Conservation (phyloP, 2,329 filamentous ascomycete species). For the Apiospora aurea region DNA sequence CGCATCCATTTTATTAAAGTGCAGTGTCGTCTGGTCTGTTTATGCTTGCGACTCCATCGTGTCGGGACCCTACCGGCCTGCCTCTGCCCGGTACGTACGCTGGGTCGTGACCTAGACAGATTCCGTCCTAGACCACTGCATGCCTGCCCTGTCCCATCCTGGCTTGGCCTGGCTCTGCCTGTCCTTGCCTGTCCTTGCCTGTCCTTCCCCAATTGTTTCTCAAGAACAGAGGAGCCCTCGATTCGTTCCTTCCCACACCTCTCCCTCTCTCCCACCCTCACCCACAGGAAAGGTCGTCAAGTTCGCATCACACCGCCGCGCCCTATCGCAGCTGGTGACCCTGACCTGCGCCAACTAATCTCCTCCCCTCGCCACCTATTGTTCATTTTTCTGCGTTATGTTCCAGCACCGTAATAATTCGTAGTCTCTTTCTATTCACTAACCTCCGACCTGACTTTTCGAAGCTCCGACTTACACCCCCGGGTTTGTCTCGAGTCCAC, state of each 20-base stretch:
- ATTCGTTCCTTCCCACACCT: constrained; percentile 12
- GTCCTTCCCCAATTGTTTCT: constrained; percentile 14
- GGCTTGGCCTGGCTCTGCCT: too few relatives aligned
- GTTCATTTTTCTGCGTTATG: constrained; percentile 18
- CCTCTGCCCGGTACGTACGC: not conserved
- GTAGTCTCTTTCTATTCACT: constrained; percentile 17
- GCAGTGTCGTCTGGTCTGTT: not conserved
- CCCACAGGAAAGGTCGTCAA: constrained; percentile 20
- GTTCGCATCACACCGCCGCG: constrained; percentile 18
- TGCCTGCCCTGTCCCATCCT: not conserved
- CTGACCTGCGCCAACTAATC: constrained; percentile 15
- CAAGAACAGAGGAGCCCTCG: constrained; percentile 14
- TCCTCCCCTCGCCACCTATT: not conserved
- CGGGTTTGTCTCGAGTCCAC: not conserved
- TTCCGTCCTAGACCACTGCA: constrained; percentile 5
- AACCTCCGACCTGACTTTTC: not conserved
- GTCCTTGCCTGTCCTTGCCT: not conserved
- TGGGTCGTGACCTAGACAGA: not conserved
- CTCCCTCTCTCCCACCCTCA: constrained; percentile 8
- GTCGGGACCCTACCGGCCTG: not conserved
- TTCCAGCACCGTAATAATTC: constrained; percentile 19
- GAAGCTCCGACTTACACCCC: not conserved
- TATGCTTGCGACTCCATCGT: not conserved
- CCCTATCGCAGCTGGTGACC: constrained; percentile 18
- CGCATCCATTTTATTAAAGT: constrained; percentile 4